A percentile compares a stretch with the other conserved stretches of the same genome.
Evolutionary conservation across 1,139 yeast species (phyloP).

Genomic region (Meyerozyma sp.): DNA sequence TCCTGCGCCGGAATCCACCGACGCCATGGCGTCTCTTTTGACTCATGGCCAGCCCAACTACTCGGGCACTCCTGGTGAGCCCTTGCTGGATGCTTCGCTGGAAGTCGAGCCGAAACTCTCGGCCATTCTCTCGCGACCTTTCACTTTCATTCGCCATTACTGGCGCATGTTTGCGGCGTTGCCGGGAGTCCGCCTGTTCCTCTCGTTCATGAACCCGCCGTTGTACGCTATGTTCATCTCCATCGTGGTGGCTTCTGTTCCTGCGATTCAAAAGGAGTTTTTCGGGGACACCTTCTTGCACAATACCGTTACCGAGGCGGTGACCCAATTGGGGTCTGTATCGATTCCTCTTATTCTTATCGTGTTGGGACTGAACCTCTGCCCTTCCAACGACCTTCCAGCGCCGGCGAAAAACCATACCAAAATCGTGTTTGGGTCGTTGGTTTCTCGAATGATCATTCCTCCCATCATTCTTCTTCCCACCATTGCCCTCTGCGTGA

Average conservation of each 20-base stretch:
- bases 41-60: background rate
- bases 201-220: conserved; percentile 83
- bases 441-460: conserved; percentile 70
- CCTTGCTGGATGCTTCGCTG: background rate
- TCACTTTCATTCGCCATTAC: background rate
- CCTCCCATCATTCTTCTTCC: conserved; percentile 70
- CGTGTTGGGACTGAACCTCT: conserved; percentile 71
- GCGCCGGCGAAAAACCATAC: conserved; percentile 56
- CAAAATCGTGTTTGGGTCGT: conserved; percentile 60
- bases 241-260: conserved; percentile 76
- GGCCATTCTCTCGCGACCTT: background rate
- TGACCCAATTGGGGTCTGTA: conserved; percentile 76
- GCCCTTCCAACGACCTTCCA: conserved; percentile 62
- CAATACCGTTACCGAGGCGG: conserved; percentile 71
- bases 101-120: background rate
- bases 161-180: conserved; percentile 2
- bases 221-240: conserved; percentile 86
- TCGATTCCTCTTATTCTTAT: conserved; percentile 81
- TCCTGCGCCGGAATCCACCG: background rate
- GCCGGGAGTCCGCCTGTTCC: conserved; percentile 8
- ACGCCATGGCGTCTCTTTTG: background rate
- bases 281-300: conserved; percentile 4
- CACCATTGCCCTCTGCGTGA: conserved; percentile 58
- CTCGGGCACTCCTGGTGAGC: background rate
- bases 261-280: conserved; percentile 52